Evolutionary conservation across 352 stramenopile genomes (phyloP).

Genomic region (Globisporangium barbulae): DNA sequence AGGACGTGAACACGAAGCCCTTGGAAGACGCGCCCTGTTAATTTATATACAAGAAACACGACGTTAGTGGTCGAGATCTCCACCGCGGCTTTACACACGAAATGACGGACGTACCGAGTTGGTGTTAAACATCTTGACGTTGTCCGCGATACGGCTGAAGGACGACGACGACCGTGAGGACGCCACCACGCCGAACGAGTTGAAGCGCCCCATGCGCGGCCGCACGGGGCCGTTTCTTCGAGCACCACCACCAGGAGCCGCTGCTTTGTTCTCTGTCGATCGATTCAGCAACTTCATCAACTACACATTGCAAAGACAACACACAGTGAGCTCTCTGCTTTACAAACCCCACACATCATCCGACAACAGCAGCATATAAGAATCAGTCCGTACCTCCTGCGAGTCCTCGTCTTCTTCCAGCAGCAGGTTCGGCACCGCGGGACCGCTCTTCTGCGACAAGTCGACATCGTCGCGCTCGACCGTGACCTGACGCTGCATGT

Average conservation of each 20-base stretch:
- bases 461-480: slow-evolving; percentile 38
- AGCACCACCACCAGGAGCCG: background rate
- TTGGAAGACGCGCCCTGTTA: slow-evolving; percentile 33
- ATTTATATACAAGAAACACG: slow-evolving; percentile 12
- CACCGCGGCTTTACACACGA: background rate
- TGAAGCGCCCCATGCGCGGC: slow-evolving; percentile 48
- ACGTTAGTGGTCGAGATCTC: slow-evolving; percentile 1
- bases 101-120: slow-evolving; percentile 43
- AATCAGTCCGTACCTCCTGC: slow-evolving; percentile 46
- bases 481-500: slow-evolving; percentile 62
- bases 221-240: slow-evolving; percentile 12
- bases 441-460: slow-evolving; percentile 16
- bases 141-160: slow-evolving; percentile 62
- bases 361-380: background rate
- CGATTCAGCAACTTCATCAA: slow-evolving; percentile 61
- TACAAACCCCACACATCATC: background rate
- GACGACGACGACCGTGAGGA: slow-evolving; percentile 48
- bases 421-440: slow-evolving; percentile 49
- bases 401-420: slow-evolving; percentile 81
- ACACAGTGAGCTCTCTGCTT: background rate
- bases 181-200: slow-evolving; percentile 50
- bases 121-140: slow-evolving; percentile 68
- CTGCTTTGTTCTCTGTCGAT: background rate
- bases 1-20: slow-evolving; percentile 79
- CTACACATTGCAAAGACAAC: slow-evolving; percentile 16